A percentile compares a stretch with the other conserved stretches of the same genome.
These are phyloP conservation scores for Suillus alpinus DNA, from an alignment of 768 basidiomycete species.

Conservation along the genomic window DNA sequence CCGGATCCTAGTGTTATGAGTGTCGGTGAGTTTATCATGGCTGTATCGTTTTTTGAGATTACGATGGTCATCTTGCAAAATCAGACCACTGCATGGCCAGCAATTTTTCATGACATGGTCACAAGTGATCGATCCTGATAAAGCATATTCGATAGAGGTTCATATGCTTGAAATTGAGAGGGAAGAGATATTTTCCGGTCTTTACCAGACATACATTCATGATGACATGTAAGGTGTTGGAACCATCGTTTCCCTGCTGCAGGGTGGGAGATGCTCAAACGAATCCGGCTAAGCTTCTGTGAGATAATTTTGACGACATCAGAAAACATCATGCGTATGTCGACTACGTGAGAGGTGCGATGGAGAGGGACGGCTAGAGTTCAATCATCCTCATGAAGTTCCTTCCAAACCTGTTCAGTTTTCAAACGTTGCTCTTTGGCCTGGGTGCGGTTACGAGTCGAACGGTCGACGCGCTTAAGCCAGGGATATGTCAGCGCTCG, in stretches of 20 bases:
- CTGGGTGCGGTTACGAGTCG: conserved; percentile 54
- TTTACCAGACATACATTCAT: background rate
- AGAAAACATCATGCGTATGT: background rate
- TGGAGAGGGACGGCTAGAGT: background rate
- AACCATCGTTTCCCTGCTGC: background rate
- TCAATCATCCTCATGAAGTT: conserved; percentile 52
- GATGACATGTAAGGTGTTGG: background rate
- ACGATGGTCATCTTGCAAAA: background rate
- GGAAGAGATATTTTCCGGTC: background rate
- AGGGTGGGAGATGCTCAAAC: background rate
- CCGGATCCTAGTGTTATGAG: conserved; percentile 15
- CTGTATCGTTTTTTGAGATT: background rate
- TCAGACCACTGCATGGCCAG: conserved; percentile 1
- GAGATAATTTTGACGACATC: background rate
- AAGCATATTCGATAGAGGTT: background rate
- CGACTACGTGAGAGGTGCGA: background rate
- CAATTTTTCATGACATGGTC: background rate
- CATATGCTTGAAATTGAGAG: background rate
- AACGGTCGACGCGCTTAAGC: conserved; percentile 55
- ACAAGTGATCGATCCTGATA: background rate
- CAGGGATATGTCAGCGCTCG: conserved; percentile 8
- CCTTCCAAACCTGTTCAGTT: conserved; percentile 58
- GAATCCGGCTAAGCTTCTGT: background rate
- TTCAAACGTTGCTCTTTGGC: conserved; percentile 58
- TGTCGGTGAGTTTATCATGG: conserved; percentile 7